Percentiles rank a stretch among this genome's conserved stretches.
phyloP scores from a whole-genome alignment of 1,284 basidiomycete species.

The Cryptococcus hybrid region DNA sequence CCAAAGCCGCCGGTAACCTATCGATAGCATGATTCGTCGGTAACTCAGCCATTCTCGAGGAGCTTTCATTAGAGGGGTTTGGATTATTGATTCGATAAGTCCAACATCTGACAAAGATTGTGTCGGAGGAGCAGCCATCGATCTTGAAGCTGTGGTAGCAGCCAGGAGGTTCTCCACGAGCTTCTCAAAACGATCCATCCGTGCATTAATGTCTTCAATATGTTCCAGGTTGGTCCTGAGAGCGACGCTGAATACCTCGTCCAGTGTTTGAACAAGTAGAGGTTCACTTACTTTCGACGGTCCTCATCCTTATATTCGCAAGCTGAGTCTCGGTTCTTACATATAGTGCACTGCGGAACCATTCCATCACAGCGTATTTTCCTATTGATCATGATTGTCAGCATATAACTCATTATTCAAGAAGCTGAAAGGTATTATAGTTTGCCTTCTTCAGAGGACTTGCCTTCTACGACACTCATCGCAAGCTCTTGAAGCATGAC shows the following conservation, averaged over 20 bases:
- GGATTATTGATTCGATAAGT: not conserved
- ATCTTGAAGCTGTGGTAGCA: not conserved
- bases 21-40: too few relatives aligned
- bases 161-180: not conserved
- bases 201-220: conserved; percentile 10
- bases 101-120: not conserved
- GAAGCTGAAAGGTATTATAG: not conserved
- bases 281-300: conserved; percentile 17
- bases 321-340: conserved; percentile 6
- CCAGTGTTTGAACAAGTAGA: not conserved
- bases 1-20: too few relatives aligned
- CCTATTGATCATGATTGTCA: conserved; percentile 2
- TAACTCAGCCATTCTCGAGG: too few relatives aligned
- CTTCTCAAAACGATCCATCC: conserved; percentile 6
- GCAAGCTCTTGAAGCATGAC: conserved; percentile 18
- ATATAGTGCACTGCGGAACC: conserved; percentile 13
- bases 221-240: conserved; percentile 7
- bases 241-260: not conserved
- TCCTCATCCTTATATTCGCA: conserved; percentile 27
- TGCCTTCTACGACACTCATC: conserved; percentile 21
- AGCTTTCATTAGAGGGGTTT: too few relatives aligned
- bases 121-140: not conserved
- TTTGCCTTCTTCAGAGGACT: not conserved
- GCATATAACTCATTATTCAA: not conserved
- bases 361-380: conserved; percentile 21